phyloP scores from a whole-genome alignment of 2,329 filamentous ascomycete genomes.

The Fusarium avenaceum region DNA sequence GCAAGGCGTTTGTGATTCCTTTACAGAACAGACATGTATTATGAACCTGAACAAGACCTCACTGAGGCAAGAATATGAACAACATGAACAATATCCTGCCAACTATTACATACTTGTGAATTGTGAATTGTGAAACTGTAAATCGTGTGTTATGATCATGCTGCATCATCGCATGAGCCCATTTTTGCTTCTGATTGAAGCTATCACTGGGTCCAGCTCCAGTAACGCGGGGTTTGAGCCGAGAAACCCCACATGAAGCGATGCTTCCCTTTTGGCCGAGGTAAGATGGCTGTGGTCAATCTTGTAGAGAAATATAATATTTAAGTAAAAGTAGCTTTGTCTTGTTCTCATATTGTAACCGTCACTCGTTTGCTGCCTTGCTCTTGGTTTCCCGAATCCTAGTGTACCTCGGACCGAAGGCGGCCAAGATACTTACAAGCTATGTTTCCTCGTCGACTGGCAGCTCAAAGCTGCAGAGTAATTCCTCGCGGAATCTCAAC shows the following conservation, averaged over 20 bases:
- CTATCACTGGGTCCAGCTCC: conserved; percentile 33
- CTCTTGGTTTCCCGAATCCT: background rate
- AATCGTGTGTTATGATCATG: background rate
- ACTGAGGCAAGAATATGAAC: background rate
- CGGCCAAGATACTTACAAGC: background rate
- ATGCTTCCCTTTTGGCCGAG: conserved; percentile 47
- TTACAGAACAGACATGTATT: conserved; percentile 20
- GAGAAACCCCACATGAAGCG: conserved; percentile 45
- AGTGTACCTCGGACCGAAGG: background rate
- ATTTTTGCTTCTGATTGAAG: conserved; percentile 37
- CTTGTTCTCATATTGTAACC: background rate
- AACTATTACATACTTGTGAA: background rate
- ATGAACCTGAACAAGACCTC: conserved; percentile 4
- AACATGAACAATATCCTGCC: background rate
- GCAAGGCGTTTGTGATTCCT: conserved; percentile 30
- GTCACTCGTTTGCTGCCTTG: background rate
- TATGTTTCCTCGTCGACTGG: conserved; percentile 36
- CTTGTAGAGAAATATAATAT: conserved; percentile 1
- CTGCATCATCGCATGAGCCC: conserved; percentile 14
- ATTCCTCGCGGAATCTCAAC: conserved; percentile 12
- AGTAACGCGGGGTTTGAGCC: conserved; percentile 46
- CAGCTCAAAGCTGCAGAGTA: conserved; percentile 29
- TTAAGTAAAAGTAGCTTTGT: background rate
- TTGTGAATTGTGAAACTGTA: background rate
- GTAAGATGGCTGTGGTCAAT: conserved; percentile 23